phyloP scores from a whole-genome alignment of 345 rosid genomes.

The Rhodomyrtus tomentosa region DNA sequence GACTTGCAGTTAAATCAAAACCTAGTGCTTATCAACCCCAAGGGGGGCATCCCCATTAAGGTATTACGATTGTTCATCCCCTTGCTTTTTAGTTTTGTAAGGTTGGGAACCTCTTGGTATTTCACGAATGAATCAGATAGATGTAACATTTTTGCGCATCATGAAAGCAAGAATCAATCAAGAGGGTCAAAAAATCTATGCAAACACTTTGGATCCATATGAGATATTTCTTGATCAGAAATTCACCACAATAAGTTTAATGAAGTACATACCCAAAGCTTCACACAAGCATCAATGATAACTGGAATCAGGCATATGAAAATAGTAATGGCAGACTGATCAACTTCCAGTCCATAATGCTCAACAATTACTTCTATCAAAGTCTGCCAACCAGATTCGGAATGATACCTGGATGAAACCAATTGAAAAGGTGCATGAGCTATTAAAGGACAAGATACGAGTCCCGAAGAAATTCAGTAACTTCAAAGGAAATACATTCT shows the following conservation, averaged over 20 bases:
- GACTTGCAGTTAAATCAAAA: not conserved
- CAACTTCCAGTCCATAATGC: constrained; percentile 77
- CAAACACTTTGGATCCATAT: not conserved
- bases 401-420: constrained; percentile 58
- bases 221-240: not conserved
- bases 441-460: not conserved
- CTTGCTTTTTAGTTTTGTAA: not conserved
- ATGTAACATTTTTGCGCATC: not conserved
- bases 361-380: constrained; percentile 61
- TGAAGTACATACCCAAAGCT: constrained; percentile 67
- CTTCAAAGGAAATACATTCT: not conserved
- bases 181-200: too few relatives aligned
- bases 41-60: not conserved
- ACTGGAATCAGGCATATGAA: constrained; percentile 70
- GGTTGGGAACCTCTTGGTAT: not conserved
- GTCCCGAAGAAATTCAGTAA: not conserved
- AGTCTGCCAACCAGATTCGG: constrained; percentile 90
- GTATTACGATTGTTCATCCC: not conserved
- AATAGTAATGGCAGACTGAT: constrained; percentile 50
- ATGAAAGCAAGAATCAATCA: too few relatives aligned
- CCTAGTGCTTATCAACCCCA: not conserved
- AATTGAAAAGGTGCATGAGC: not conserved
- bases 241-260: not conserved
- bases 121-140: not conserved
- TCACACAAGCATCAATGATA: constrained; percentile 67